Conservation (phyloP, 106 monocot genomes). For the Xerophyta viscosa region DNA sequence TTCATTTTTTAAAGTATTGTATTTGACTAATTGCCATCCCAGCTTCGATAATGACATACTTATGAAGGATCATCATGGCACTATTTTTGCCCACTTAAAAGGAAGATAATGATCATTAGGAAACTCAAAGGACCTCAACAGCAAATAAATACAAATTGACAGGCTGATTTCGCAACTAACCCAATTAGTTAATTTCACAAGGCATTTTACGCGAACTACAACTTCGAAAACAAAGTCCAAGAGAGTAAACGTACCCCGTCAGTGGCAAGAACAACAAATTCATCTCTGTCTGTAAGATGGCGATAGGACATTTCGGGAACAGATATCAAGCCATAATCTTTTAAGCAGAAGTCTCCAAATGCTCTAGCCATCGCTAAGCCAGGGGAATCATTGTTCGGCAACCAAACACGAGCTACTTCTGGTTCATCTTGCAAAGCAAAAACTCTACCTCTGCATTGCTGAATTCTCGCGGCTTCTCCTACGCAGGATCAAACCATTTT, state of each 20-base stretch:
- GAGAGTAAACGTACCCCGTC: constrained; percentile 22
- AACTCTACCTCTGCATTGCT: constrained; percentile 23
- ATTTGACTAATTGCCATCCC: too few relatives aligned
- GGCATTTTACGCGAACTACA: too few relatives aligned
- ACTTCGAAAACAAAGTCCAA: too few relatives aligned
- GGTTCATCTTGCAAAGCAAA: constrained; percentile 36
- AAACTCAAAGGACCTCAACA: too few relatives aligned
- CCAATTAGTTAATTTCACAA: too few relatives aligned
- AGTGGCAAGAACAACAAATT: constrained; percentile 31
- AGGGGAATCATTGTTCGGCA: constrained; percentile 26
- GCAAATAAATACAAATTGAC: too few relatives aligned
- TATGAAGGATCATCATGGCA: too few relatives aligned
- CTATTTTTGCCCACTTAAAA: too few relatives aligned
- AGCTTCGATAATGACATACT: too few relatives aligned
- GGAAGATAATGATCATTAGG: too few relatives aligned
- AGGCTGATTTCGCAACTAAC: too few relatives aligned
- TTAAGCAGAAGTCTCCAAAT: constrained; percentile 30
- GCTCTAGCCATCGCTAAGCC: constrained; percentile 41
- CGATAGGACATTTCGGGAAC: constrained; percentile 29
- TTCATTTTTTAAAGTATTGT: too few relatives aligned
- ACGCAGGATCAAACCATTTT: not conserved
- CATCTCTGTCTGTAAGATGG: constrained; percentile 22
- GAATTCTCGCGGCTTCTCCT: constrained; percentile 35
- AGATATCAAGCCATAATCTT: constrained; percentile 27
- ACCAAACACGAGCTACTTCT: constrained; percentile 30